These are phyloP conservation scores for Neonectria magnoliae DNA, from an alignment of 2,329 filamentous ascomycete species.

Conservation along the genomic window DNA sequence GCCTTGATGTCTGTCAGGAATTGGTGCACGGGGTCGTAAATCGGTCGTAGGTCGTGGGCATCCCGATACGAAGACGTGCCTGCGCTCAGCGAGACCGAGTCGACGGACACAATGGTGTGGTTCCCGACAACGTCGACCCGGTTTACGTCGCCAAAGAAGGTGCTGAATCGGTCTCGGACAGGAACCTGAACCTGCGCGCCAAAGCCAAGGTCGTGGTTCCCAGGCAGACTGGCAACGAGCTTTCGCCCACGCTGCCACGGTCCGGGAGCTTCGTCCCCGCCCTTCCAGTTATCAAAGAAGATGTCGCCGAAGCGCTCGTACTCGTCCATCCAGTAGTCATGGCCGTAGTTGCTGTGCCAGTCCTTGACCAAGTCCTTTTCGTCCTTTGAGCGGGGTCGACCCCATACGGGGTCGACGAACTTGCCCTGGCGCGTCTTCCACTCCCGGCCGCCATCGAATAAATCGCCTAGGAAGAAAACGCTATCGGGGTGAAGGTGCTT, in stretches of 20 bases:
- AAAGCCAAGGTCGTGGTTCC: slow-evolving; percentile 96
- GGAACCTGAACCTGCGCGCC: slow-evolving; percentile 83
- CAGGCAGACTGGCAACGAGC: slow-evolving; percentile 85
- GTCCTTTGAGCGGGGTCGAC: slow-evolving; percentile 58
- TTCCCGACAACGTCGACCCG: slow-evolving; percentile 92
- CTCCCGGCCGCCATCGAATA: slow-evolving; percentile 95
- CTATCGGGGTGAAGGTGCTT: slow-evolving; percentile 82
- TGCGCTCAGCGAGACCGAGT: slow-evolving; percentile 88
- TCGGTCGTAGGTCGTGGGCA: slow-evolving; percentile 63
- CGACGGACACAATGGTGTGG: slow-evolving; percentile 93
- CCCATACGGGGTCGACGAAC: slow-evolving; percentile 69
- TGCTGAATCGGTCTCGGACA: slow-evolving; percentile 84
- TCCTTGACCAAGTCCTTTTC: slow-evolving; percentile 68
- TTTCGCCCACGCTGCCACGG: slow-evolving; percentile 75
- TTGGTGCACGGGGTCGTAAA: slow-evolving; percentile 80
- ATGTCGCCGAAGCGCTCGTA: slow-evolving; percentile 87
- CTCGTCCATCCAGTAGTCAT: slow-evolving; percentile 86
- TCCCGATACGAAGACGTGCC: slow-evolving; percentile 62
- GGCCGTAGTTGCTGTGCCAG: slow-evolving; percentile 79
- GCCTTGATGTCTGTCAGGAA: slow-evolving; percentile 77
- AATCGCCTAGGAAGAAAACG: slow-evolving; percentile 89
- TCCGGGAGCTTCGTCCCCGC: slow-evolving; percentile 63
- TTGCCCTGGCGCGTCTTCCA: slow-evolving; percentile 79
- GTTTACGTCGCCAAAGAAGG: slow-evolving; percentile 92
- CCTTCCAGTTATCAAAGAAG: slow-evolving; percentile 77